These are phyloP conservation scores for Monoraphidium neglectum DNA, from an alignment of 139 green algal species.

Conservation along the genomic window DNA sequence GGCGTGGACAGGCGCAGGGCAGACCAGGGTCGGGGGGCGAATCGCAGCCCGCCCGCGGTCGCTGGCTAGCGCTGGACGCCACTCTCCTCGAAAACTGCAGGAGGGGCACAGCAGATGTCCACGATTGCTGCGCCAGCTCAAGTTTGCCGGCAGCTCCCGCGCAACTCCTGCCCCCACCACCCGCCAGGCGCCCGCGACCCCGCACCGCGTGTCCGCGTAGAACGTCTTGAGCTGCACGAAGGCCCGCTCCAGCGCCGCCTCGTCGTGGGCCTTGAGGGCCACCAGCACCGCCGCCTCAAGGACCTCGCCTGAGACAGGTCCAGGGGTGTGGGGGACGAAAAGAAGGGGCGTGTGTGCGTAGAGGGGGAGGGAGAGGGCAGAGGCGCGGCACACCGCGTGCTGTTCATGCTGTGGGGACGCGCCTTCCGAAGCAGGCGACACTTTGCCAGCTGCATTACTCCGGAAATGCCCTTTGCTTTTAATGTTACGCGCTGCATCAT, in stretches of 20 bases:
- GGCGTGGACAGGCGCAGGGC: too few species aligned
- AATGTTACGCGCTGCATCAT: background rate
- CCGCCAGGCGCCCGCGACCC: background rate
- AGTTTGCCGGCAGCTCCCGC: background rate
- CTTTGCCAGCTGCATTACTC: background rate
- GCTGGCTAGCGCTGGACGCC: too few species aligned
- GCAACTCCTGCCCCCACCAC: background rate
- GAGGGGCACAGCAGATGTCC: slow-evolving; percentile 3
- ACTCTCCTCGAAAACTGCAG: too few species aligned
- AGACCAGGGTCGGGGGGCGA: too few species aligned
- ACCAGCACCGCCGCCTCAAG: slow-evolving; percentile 89
- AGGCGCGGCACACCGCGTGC: too few species aligned
- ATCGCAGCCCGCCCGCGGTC: too few species aligned
- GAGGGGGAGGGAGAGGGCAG: background rate
- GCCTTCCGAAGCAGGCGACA: too few species aligned
- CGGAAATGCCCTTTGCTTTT: background rate
- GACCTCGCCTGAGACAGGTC: slow-evolving; percentile 75
- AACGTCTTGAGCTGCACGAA: slow-evolving; percentile 89
- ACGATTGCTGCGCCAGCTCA: background rate
- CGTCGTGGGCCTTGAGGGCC: slow-evolving; percentile 74
- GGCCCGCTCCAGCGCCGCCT: slow-evolving; percentile 88
- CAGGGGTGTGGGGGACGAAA: background rate
- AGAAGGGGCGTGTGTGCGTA: background rate
- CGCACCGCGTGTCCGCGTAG: slow-evolving; percentile 84
- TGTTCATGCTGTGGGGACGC: background rate